Evolutionary conservation across 305 asterid species (phyloP).

Genomic region (Fraxinus platypoda): DNA sequence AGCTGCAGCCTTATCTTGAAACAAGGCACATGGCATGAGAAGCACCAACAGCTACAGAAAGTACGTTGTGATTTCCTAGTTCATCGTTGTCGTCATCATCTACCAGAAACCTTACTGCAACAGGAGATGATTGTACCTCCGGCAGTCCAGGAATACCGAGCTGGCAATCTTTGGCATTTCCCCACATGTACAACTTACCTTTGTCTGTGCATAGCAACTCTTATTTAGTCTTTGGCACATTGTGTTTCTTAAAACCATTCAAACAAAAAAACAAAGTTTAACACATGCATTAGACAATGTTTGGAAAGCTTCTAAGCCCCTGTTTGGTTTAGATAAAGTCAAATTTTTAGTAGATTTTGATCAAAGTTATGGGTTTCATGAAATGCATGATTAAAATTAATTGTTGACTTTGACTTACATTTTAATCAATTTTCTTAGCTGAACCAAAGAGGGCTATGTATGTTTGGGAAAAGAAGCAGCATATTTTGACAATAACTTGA

Average conservation of each 20-base stretch:
- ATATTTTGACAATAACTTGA: neutral
- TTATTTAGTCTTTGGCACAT: conserved; percentile 2
- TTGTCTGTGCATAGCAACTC: conserved; percentile 45
- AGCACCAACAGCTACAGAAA: conserved; percentile 76
- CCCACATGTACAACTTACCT: conserved; percentile 94
- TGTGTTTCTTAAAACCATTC: neutral
- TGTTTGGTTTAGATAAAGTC: neutral
- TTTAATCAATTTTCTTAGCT: neutral
- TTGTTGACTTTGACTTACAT: neutral
- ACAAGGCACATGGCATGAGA: conserved; percentile 89
- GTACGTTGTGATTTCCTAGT: conserved; percentile 50
- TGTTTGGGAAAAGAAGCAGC: neutral
- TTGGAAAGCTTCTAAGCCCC: neutral
- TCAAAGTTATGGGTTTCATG: neutral
- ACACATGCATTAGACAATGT: neutral
- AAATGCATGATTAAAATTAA: too few relatives aligned
- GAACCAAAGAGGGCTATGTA: neutral
- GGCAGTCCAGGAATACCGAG: conserved; percentile 88
- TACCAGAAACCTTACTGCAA: conserved; percentile 74
- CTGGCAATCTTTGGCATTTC: conserved; percentile 76
- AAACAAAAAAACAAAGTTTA: neutral
- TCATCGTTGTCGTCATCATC: conserved; percentile 58
- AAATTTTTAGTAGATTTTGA: neutral
- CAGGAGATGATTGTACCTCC: conserved; percentile 66
- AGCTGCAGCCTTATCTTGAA: conserved; percentile 43